Base-by-base conservation (phyloP, 768 basidiomycete species). In the Saitozyma sp. region DNA sequence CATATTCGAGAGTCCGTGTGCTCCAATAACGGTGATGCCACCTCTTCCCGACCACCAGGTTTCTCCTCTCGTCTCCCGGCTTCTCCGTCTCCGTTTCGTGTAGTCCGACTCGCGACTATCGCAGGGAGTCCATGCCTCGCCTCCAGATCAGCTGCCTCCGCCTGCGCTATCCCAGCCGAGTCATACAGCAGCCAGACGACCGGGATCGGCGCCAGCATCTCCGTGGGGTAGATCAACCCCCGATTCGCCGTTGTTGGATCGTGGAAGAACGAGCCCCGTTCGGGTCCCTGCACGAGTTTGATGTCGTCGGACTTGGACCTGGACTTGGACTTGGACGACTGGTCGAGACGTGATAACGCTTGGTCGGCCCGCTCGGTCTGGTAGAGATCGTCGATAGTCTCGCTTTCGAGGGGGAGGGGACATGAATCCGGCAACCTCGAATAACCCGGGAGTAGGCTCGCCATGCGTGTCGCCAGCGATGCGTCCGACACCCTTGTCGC, bases 171-270 rank as follows among this genome's bases (percentile, higher is more conserved):
- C 20, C 88, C 88, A 14, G 87, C 86, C 10, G 56, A 43, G 75
- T 91, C 90, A 75, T 89, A 87, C 0, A 89, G 89, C n/a, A 91
- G 82, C 90, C 90, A 91, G 55, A 92, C 89, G 62, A 88, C 86
- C 0, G 89, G 90, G 17, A 84, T 81, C 16, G 89, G 89, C 11
- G 89, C 88, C 65, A 89, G 84, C 46, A 91, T 83, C 76, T 90
- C 90, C 1, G 90, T 89, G 5, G 90, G 89, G 73, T 91, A 92
- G 45, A 92, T 80, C 59, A 91, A 86, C 14, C 87, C 86, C 7
- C 85, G 84, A 84, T 89, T 87, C 69, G 89, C 87, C 70, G 88
- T 87, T 13, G 88, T 87, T 66, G 89, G 88, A 76, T 89, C 88
- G 1, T 85, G 83, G 69, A 90, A 89, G 6, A 88, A 81, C 29